Evolutionary conservation across 2,329 filamentous ascomycete genomes (phyloP), one percentile per base, ranked within the genome.

Genomic region (Xylaria sp.): DNA sequence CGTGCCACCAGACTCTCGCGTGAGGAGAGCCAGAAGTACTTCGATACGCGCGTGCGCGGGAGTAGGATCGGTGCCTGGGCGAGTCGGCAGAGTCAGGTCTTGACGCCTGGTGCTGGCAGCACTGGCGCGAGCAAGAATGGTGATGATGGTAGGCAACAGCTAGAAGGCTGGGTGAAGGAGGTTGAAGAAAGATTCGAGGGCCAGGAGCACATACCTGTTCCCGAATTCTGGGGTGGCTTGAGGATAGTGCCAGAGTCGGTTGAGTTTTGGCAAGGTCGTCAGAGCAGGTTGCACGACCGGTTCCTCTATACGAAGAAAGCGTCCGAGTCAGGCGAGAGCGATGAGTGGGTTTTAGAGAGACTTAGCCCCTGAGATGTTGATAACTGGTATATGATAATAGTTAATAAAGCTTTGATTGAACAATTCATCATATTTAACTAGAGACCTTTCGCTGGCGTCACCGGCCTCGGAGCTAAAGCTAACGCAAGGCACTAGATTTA

Each of bases 261-360:
- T 51, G 95, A 99, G 83, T 99, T 99, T 76, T 99, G 95, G 88
- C 94, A 97, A 82, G 95, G 95, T 2, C 86, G 95, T 71, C 86
- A 92, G 74, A 97, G 90, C 78, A 84, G 95, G 63, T 79, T 99
- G 77, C 95, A 99, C 79, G 95, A 99, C 82, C 89, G 95, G 23
- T 98, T 99, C 76, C 85, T 89, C 65, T 98, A 97, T 78, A 87
- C 87, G 59, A 88, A 85, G 75, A 83, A 86, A 52, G 81, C 80
- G 55, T 77, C 70, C 11, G 76, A 70, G 17, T 76, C 74, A 40
- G 74, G 71, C 17, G 77, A 75, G 45, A 73, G 78, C 57, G 79
- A 77, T 3, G 79, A 77, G 70, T 94, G 90, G 91, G 84, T 78
- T 72, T 78, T 95, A 69, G 84, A 92, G 70, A 87, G 92, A 71